Evolutionary conservation across 441 rosid genomes (phyloP).

Genomic region (Croton setiger): DNA sequence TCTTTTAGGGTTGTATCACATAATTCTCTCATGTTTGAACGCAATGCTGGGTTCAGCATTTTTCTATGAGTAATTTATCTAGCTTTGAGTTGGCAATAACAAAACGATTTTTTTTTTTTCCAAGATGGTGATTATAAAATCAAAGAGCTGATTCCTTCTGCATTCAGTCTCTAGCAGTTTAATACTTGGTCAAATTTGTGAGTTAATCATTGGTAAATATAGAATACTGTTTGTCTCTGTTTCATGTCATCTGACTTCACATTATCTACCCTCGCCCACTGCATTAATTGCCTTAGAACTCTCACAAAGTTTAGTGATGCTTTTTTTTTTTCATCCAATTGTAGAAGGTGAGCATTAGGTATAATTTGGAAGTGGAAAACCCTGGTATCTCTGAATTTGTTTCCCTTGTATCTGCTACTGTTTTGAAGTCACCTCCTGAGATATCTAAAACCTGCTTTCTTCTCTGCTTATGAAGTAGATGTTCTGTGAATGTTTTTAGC

Average conservation of each 20-base stretch:
- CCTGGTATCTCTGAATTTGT: background rate
- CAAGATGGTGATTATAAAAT: background rate
- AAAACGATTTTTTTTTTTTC: background rate
- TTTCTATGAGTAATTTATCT: background rate
- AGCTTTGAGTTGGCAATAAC: background rate
- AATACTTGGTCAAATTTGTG: background rate
- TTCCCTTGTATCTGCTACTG: background rate
- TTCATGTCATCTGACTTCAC: background rate
- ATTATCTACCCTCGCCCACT: background rate
- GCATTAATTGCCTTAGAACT: background rate
- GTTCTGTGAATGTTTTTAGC: background rate
- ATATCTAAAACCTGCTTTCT: background rate
- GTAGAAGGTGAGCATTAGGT: background rate
- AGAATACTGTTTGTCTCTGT: background rate
- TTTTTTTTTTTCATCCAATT: background rate
- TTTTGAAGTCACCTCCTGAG: background rate
- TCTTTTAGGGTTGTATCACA: background rate
- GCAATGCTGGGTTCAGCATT: background rate
- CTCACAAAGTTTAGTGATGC: background rate
- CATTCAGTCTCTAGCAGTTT: background rate
- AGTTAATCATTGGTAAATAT: background rate
- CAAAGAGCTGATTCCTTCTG: background rate
- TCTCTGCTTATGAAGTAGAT: background rate
- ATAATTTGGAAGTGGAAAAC: background rate
- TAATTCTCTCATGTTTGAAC: background rate